Conservation (phyloP, 2,329 filamentous ascomycete genomes). For the Stagonosporopsis chrysanthemi region DNA sequence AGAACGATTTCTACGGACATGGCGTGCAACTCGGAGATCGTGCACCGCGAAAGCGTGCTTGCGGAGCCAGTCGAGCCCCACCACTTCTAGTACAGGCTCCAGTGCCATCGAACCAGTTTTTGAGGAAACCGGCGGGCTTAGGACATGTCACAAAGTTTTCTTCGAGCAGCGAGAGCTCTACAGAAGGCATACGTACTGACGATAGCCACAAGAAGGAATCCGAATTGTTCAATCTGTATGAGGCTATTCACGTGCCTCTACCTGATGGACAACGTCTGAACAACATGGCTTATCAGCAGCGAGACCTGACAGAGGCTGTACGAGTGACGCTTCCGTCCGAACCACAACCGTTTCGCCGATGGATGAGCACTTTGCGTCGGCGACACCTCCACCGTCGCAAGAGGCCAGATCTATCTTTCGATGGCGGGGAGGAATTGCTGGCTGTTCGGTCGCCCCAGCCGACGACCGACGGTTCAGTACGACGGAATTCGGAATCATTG, state of each 20-base stretch:
- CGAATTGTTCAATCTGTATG: constrained; percentile 39
- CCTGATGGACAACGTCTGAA: constrained; percentile 34
- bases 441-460: constrained; percentile 18
- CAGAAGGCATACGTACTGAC: constrained; percentile 25
- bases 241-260: constrained; percentile 42
- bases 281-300: constrained; percentile 23
- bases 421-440: constrained; percentile 29
- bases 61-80: constrained; percentile 25
- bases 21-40: constrained; percentile 16
- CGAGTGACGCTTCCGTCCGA: neutral
- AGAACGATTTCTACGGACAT: constrained; percentile 18
- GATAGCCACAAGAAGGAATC: constrained; percentile 26
- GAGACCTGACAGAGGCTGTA: constrained; percentile 7
- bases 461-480: constrained; percentile 30
- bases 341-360: constrained; percentile 69
- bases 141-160: constrained; percentile 13
- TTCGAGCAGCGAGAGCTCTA: constrained; percentile 18
- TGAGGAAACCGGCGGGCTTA: constrained; percentile 14
- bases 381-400: constrained; percentile 55
- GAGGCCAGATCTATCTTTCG: constrained; percentile 49
- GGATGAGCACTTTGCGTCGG: constrained; percentile 74
- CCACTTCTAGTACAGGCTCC: constrained; percentile 24
- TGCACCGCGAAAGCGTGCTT: constrained; percentile 35
- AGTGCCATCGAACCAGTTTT: constrained; percentile 22
- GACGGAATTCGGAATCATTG: constrained; percentile 63